Base-by-base conservation (phyloP, 2,329 filamentous ascomycete genomes). In the Ramularia endophylla region DNA sequence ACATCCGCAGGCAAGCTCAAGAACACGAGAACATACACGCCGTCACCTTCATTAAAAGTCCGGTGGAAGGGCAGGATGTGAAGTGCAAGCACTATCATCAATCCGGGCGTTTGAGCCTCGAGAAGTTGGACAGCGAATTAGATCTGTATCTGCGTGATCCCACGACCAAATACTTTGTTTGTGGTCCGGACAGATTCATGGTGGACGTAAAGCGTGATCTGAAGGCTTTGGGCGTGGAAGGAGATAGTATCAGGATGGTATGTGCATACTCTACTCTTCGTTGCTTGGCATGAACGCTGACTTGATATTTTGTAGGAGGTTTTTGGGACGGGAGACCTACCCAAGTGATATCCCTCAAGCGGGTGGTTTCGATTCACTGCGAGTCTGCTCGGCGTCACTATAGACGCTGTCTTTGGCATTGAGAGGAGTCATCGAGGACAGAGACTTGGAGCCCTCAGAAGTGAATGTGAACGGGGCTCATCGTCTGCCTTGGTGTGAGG, bases 131-230 rank as follows among this genome's bases (percentile, higher is more conserved):
- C 22, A 59, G 63, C 17, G 66, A 74, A 7, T 56, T 64, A 1
- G 67, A 76, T 33, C 64, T 89, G n/a, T 77, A 72, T 50, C 57
- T 81, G 1, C 65, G 69, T 15, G 67, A 82, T 51, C 36, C 62
- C 1, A 64, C 64, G 31, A 71, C 85, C 0, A 69, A 80, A 55
- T 89, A 87, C 61, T 88, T 77, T 53, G 65, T 86, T 39, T 89
- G 85, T 56, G 85, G 85, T 0, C 84, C 85, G 0, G 70, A 73
- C 45, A 58, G 61, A 6, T 89, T 87, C 68, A 89, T 89, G 85
- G 54, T 71, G 8, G 74, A 77, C 27, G 66, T 76, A 16, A 67
- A 76, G 49, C 61, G 64, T 6, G 71, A 67, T 51, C 65, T 88
- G 42, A 64, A 71, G 51, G 65, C 55, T 2, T 62, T 68, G 41